Percentiles rank a stretch among this genome's conserved stretches.
Conservation (phyloP, 2,329 filamentous ascomycete species). For the Clonostachys rosea region DNA sequence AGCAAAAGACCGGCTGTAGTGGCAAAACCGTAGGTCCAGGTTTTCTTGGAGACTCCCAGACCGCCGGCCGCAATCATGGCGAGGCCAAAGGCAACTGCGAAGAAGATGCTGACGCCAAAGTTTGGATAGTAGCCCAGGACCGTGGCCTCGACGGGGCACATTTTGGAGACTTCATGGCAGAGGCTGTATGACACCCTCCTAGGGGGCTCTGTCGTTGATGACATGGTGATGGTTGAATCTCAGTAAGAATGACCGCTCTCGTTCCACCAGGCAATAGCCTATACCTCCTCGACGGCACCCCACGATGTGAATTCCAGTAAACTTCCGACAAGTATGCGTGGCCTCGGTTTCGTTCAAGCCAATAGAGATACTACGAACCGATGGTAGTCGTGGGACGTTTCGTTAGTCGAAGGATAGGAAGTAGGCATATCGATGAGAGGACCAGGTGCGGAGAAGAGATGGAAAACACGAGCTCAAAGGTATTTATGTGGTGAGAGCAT, state of each 20-base stretch:
- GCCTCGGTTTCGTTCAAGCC: no score
- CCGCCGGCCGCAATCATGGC: conserved; percentile 32
- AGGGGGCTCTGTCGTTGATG: background rate
- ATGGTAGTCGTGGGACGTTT: no score
- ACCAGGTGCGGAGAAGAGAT: no score
- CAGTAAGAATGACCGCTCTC: background rate
- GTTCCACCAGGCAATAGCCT: no score
- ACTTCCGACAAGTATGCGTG: no score
- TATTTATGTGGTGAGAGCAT: no score
- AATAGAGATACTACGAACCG: no score
- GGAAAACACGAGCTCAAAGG: no score
- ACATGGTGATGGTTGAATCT: background rate
- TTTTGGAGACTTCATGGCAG: conserved; percentile 25
- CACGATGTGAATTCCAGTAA: no score
- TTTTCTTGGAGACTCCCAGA: conserved; percentile 43
- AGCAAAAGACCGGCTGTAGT: conserved; percentile 43
- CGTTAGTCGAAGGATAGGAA: no score
- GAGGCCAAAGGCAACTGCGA: conserved; percentile 42
- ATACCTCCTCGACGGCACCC: no score
- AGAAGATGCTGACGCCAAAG: conserved; percentile 49
- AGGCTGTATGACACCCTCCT: conserved; percentile 10
- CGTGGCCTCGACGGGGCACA: conserved; percentile 46
- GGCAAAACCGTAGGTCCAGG: conserved; percentile 49
- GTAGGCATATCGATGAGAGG: no score
- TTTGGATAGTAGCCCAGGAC: conserved; percentile 54